Base-by-base conservation (phyloP, 345 rosid genomes). In the Gossypium australe region DNA sequence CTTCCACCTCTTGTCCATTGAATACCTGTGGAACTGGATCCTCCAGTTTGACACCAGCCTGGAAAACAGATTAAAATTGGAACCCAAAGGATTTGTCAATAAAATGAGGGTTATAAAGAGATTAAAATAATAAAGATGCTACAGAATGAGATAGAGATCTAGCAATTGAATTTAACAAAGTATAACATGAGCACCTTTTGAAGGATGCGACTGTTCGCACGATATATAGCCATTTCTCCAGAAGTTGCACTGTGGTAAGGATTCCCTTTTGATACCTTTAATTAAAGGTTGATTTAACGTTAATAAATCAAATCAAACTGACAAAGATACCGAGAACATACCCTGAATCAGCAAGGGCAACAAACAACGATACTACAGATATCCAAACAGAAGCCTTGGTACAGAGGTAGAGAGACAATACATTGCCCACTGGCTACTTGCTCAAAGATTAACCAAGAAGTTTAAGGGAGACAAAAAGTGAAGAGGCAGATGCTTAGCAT, bases 1-100 rank as follows among this genome's bases (percentile, higher is more conserved):
- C 91, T 85, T 94, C 98, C 67, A 94, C 96, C 75, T 91, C 97
- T 85, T 95, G 99, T 9, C 92, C 96, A 48, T 88, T 95, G 79
- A 91, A 89, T 57, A 87, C 89, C 71, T 81, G 82, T 29, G 49
- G 69, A 57, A 86, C 85, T 29, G 98, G 97, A 80, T 87, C 90
- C 73, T 71, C 94, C 14, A 92, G 84, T 83, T 83, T 82, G 53
- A 85, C 90, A 78, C 97, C 98, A 77, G 86, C 97, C 98, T 89
- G 68, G 11, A 11, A 76, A 16, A 63, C 29, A 83, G 51, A 77
- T 14, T 74, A 60, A 53, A 71, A 56, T 67, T 55, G 60, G 80
- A 70, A 70, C 38, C 55, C 43, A 38, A 16, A 67, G 11, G 29
- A 27, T 57, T 58, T 22, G 66, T 48, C 72, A 7, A 45, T 13